Percentiles rank a stretch among this genome's conserved stretches.
phyloP scores from a whole-genome alignment of 768 basidiomycete genomes.

The Mycena vitilis region DNA sequence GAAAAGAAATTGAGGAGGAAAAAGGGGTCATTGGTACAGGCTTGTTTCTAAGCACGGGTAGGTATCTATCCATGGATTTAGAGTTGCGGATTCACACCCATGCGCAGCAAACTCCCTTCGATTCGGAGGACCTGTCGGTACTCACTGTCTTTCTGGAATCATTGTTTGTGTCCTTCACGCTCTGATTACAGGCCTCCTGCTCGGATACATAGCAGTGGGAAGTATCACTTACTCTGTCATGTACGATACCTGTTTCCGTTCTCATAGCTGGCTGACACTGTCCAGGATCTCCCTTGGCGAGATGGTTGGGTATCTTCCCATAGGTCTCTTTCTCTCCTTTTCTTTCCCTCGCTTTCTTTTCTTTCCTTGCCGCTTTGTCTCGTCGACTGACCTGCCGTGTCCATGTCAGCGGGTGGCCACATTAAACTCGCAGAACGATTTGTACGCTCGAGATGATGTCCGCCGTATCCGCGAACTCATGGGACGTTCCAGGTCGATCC shows the following conservation, averaged over 20 bases:
- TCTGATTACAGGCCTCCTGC: constrained; percentile 58
- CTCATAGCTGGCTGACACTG: constrained; percentile 7
- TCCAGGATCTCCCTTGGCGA: constrained; percentile 68
- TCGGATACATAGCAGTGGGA: constrained; percentile 76
- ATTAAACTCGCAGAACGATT: constrained; percentile 87
- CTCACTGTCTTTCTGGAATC: background rate
- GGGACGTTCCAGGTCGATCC: constrained; percentile 59
- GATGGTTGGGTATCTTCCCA: too few species aligned
- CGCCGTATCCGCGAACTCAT: background rate
- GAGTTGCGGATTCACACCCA: too few species aligned
- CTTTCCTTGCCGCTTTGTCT: too few species aligned
- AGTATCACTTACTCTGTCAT: constrained; percentile 79
- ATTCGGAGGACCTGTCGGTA: constrained; percentile 78
- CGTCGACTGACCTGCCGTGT: too few species aligned
- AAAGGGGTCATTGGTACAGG: constrained; percentile 49
- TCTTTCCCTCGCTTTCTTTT: too few species aligned
- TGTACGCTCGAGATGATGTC: constrained; percentile 36
- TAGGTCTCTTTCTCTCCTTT: too few species aligned
- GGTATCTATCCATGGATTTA: background rate
- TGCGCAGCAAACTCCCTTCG: constrained; percentile 49
- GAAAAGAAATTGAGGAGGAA: background rate
- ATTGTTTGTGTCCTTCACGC: background rate
- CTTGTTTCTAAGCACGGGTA: constrained; percentile 71
- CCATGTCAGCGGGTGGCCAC: too few species aligned
- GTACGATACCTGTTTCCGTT: constrained; percentile 38